These are phyloP conservation scores for Fonsecaea erecta DNA, from an alignment of 2,329 filamentous ascomycete species.

Conservation along the genomic window DNA sequence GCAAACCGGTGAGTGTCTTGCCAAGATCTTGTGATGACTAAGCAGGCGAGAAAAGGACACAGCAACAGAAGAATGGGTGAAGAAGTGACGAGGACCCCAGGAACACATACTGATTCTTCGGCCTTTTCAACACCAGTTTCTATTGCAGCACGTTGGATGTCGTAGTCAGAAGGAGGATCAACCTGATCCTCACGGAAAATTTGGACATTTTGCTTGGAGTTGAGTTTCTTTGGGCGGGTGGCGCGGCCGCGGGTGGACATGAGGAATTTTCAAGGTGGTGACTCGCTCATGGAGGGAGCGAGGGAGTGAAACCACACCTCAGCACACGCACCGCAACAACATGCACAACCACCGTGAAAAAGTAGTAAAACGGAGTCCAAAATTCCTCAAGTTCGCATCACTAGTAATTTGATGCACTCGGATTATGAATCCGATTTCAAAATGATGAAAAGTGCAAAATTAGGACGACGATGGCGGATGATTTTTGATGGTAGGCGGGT, in stretches of 20 bases:
- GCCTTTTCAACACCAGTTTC: slow-evolving; percentile 96
- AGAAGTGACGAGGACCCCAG: slow-evolving; percentile 11
- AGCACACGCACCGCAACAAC: slow-evolving; percentile 8
- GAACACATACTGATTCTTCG: slow-evolving; percentile 87
- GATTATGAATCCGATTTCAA: slow-evolving; percentile 55
- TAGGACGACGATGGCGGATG: slow-evolving; percentile 55
- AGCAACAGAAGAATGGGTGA: slow-evolving; percentile 16
- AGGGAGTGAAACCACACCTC: slow-evolving; percentile 5
- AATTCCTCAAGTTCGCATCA: slow-evolving; percentile 67
- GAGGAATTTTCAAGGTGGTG: slow-evolving; percentile 24
- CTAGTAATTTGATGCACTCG: slow-evolving; percentile 62
- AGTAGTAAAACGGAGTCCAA: slow-evolving; percentile 18
- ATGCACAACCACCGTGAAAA: slow-evolving; percentile 8
- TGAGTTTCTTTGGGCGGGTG: slow-evolving; percentile 72
- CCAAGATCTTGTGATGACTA: slow-evolving; percentile 28
- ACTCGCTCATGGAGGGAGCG: slow-evolving; percentile 23
- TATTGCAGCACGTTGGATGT: slow-evolving; percentile 80
- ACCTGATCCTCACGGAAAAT: slow-evolving; percentile 90
- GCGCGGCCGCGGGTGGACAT: slow-evolving; percentile 43
- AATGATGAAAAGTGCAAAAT: slow-evolving; percentile 57
- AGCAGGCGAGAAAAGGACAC: slow-evolving; percentile 29
- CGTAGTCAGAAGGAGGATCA: slow-evolving; percentile 83
- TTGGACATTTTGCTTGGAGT: slow-evolving; percentile 82
- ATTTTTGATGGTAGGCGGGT: slow-evolving; percentile 23
- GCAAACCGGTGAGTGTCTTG: slow-evolving; percentile 33